Percentiles rank a stretch among this genome's conserved stretches.
Conservation (phyloP, 1,284 basidiomycete species). For the Veloboletus limbatus region DNA sequence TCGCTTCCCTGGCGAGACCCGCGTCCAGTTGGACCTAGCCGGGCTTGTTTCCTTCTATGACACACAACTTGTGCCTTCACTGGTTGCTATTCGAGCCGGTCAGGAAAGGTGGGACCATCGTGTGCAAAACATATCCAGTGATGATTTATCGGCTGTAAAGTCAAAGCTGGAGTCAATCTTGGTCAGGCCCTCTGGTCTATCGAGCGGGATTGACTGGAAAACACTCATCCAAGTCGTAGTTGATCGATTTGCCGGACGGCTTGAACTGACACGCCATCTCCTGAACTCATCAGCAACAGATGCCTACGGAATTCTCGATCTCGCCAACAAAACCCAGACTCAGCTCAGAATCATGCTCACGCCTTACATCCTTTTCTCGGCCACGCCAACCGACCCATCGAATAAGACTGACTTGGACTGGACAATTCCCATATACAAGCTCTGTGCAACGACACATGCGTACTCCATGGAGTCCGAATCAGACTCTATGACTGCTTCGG, state of each 20-base stretch:
- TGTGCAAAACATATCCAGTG: conserved; percentile 27
- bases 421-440: conserved; percentile 23
- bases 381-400: background rate
- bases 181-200: conserved; percentile 4
- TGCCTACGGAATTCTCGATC: conserved; percentile 1
- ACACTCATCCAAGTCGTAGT: conserved; percentile 38
- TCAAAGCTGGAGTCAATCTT: conserved; percentile 25
- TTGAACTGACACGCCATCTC: conserved; percentile 40
- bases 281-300: conserved; percentile 26
- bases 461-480: conserved; percentile 17
- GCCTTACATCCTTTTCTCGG: conserved; percentile 13
- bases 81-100: conserved; percentile 25
- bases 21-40: conserved; percentile 32
- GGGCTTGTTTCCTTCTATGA: conserved; percentile 37
- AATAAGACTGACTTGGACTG: conserved; percentile 16
- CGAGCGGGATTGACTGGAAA: conserved; percentile 44
- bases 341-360: conserved; percentile 23
- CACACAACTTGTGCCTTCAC: conserved; percentile 25
- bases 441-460: conserved; percentile 37
- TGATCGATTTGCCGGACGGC: conserved; percentile 41
- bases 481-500: conserved; percentile 34
- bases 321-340: conserved; percentile 12
- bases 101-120: conserved; percentile 28
- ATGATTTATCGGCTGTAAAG: conserved; percentile 16
- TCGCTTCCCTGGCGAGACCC: conserved; percentile 33